phyloP scores from a whole-genome alignment of 2,329 filamentous ascomycete genomes.

The Calycina marina region DNA sequence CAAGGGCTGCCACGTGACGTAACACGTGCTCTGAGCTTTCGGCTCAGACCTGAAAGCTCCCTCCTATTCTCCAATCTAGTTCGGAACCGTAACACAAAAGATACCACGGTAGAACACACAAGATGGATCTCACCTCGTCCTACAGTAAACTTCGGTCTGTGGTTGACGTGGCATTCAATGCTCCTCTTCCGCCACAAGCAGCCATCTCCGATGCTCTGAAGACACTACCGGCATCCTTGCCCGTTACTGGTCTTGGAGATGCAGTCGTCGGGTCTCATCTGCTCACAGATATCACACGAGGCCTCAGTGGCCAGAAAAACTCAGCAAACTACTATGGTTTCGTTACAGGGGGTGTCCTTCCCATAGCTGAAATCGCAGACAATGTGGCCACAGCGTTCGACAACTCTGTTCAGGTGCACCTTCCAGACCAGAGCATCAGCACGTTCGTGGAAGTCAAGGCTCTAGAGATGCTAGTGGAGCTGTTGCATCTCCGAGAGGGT shows the following conservation, averaged over 20 bases:
- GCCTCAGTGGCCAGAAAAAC: constrained; percentile 20
- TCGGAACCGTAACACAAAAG: too few species aligned
- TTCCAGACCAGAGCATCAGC: constrained; percentile 59
- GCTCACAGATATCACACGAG: constrained; percentile 28
- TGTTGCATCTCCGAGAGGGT: constrained; percentile 43
- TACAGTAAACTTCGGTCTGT: constrained; percentile 13
- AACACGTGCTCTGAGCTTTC: too few species aligned
- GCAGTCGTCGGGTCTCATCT: constrained; percentile 29
- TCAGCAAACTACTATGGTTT: constrained; percentile 61
- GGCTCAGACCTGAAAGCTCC: too few species aligned
- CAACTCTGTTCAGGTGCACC: constrained; percentile 67
- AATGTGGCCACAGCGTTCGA: constrained; percentile 69
- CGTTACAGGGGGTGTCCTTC: constrained; percentile 68
- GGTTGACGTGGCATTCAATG: constrained; percentile 11
- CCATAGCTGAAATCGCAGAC: constrained; percentile 69
- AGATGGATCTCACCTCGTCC: constrained; percentile 7
- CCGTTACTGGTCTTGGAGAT: constrained; percentile 28
- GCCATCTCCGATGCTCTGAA: constrained; percentile 11
- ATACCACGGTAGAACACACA: neutral
- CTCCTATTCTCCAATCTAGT: too few species aligned
- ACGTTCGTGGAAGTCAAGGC: constrained; percentile 66
- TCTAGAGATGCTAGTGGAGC: constrained; percentile 50
- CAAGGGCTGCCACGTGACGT: too few species aligned
- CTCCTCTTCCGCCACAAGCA: constrained; percentile 14
- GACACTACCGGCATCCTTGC: constrained; percentile 24